These are phyloP conservation scores for Plasmodium adleri DNA, from an alignment of 169 alveolate species.

Conservation along the genomic window DNA sequence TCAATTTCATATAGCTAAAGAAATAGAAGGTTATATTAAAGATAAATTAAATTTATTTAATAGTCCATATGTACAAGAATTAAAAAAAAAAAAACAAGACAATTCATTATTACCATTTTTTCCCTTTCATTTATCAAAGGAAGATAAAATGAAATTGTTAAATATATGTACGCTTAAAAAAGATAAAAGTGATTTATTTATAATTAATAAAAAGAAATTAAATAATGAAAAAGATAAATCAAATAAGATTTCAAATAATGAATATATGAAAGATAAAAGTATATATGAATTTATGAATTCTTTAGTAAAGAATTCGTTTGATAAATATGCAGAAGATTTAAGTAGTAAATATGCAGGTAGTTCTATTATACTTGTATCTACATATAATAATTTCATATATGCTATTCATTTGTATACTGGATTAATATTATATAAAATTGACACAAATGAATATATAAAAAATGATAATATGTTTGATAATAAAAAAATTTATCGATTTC, in stretches of 20 bases:
- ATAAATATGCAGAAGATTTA: constrained; percentile 25
- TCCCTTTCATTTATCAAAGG: constrained; percentile 40
- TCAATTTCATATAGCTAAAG: constrained; percentile 38
- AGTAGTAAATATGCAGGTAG: constrained; percentile 60
- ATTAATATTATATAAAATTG: constrained; percentile 62
- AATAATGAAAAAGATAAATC: not conserved
- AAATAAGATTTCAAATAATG: not conserved
- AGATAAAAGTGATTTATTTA: not conserved
- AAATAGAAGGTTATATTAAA: constrained; percentile 46
- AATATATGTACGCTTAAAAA: constrained; percentile 24
- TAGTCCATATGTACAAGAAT: constrained; percentile 37
- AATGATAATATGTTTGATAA: not conserved
- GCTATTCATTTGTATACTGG: constrained; percentile 72
- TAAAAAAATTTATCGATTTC: constrained; percentile 2
- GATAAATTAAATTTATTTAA: constrained; percentile 42
- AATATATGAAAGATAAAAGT: no score
- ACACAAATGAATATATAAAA: constrained; percentile 45
- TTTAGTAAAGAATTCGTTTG: constrained; percentile 17
- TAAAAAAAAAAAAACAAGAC: constrained; percentile 40
- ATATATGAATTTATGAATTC: constrained; percentile 11
- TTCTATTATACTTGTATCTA: constrained; percentile 38
- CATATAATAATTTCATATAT: constrained; percentile 55
- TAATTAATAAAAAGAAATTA: not conserved
- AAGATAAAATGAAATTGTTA: constrained; percentile 35
- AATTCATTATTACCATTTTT: constrained; percentile 43